Percentiles rank a stretch among this genome's conserved stretches.
phyloP scores from a whole-genome alignment of 2,329 filamentous ascomycete genomes.

The Clathrospora elynae region DNA sequence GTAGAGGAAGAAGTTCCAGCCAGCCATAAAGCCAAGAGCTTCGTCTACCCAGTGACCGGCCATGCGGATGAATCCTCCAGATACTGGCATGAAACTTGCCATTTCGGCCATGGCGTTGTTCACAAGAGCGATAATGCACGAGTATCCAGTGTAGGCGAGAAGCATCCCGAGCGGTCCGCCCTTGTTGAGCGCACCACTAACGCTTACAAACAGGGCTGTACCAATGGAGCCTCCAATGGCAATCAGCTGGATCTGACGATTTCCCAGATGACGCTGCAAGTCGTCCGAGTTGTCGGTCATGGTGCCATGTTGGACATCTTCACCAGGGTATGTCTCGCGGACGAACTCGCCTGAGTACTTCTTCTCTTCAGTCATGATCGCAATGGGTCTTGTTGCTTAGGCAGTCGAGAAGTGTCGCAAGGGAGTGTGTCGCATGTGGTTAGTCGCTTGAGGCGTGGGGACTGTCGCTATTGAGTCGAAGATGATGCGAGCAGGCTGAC shows the following conservation, averaged over 20 bases:
- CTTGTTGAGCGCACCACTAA: constrained; percentile 60
- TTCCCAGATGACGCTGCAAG: constrained; percentile 48
- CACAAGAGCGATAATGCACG: constrained; percentile 61
- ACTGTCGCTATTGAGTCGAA: constrained; percentile 25
- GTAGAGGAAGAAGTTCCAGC: constrained; percentile 60
- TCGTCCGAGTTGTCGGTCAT: constrained; percentile 45
- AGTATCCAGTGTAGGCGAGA: constrained; percentile 64
- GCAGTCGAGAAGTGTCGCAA: constrained; percentile 15
- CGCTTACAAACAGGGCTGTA: constrained; percentile 63
- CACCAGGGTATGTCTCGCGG: constrained; percentile 28
- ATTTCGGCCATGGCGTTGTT: constrained; percentile 71
- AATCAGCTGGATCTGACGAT: constrained; percentile 50
- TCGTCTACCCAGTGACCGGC: constrained; percentile 70
- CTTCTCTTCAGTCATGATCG: constrained; percentile 41
- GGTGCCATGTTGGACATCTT: constrained; percentile 38
- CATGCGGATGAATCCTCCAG: constrained; percentile 67
- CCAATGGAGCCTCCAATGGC: constrained; percentile 51
- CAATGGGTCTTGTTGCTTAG: constrained; percentile 23
- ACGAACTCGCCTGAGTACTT: constrained; percentile 42
- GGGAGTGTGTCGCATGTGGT: constrained; percentile 15
- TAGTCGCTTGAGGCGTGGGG: constrained; percentile 23
- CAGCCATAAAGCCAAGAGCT: constrained; percentile 63
- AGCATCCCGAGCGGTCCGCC: constrained; percentile 61
- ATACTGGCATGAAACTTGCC: constrained; percentile 66
- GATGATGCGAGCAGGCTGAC: constrained; percentile 12